Evolutionary conservation across 768 basidiomycete genomes (phyloP).

Genomic region (Sarcodon aspratus): DNA sequence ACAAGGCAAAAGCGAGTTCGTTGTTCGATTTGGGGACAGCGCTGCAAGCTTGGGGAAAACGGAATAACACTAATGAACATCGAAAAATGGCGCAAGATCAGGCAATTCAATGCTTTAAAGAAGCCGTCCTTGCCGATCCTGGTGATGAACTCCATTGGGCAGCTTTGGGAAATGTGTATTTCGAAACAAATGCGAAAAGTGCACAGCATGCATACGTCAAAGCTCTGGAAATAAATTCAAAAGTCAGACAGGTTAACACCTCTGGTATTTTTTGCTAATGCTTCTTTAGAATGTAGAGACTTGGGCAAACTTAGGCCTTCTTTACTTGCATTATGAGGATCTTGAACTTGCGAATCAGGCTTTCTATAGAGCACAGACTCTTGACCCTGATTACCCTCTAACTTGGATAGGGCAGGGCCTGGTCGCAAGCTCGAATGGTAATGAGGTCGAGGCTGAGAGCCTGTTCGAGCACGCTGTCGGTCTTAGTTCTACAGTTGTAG

Average conservation of each 20-base stretch:
- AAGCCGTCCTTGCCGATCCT: conserved; percentile 66
- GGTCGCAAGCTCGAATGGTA: conserved; percentile 48
- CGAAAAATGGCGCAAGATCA: conserved; percentile 25
- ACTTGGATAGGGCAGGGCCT: conserved; percentile 90
- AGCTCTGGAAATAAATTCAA: conserved; percentile 75
- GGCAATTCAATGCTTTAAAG: conserved; percentile 44
- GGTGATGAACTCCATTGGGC: conserved; percentile 71
- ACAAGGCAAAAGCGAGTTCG: conserved; percentile 39
- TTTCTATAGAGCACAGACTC: conserved; percentile 76
- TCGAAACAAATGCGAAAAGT: conserved; percentile 51
- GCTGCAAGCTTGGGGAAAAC: conserved; percentile 37
- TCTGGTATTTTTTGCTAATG: conserved; percentile 2
- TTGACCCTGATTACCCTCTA: conserved; percentile 81
- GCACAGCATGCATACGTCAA: conserved; percentile 91
- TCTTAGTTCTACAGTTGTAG: conserved; percentile 45
- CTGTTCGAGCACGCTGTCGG: conserved; percentile 67
- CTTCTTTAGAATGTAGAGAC: conserved; percentile 46
- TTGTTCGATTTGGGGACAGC: conserved; percentile 67
- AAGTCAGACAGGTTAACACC: conserved; percentile 34
- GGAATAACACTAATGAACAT: conserved; percentile 18
- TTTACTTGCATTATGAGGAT: conserved; percentile 77
- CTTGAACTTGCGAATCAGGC: conserved; percentile 76
- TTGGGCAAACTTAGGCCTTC: conserved; percentile 84
- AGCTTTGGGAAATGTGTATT: conserved; percentile 66
- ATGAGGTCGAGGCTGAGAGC: conserved; percentile 48